A percentile compares a stretch with the other conserved stretches of the same genome.
phyloP scores from a whole-genome alignment of 2,329 filamentous ascomycete genomes.

The Colletotrichum simmondsii region DNA sequence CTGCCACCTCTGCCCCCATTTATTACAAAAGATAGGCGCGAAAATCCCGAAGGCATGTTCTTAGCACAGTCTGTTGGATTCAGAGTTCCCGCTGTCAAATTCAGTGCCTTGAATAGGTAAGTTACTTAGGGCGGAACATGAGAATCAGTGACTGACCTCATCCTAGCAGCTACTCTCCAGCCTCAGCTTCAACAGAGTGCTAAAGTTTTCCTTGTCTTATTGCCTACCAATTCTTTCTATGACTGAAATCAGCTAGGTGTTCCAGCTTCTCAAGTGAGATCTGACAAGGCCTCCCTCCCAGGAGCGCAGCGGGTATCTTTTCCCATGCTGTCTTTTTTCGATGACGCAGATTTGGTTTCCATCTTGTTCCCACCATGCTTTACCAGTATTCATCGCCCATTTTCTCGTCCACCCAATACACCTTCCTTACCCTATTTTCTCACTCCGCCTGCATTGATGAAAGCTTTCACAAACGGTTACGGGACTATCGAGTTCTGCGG shows the following conservation, averaged over 20 bases:
- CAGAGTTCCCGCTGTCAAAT: neutral
- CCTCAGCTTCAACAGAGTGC: neutral
- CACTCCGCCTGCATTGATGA: conserved; percentile 39
- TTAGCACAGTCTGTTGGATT: neutral
- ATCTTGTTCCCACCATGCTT: neutral
- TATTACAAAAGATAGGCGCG: neutral
- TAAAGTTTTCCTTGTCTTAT: neutral
- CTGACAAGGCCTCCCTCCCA: neutral
- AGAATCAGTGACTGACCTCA: neutral
- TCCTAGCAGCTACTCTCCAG: neutral
- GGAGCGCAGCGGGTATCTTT: neutral
- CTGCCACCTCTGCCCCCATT: neutral
- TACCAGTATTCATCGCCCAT: neutral
- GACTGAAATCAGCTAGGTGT: too few species aligned
- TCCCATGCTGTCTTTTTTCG: neutral
- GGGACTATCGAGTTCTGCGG: conserved; percentile 30
- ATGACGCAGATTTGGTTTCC: neutral
- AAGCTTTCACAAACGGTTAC: conserved; percentile 33
- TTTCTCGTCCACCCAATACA: neutral
- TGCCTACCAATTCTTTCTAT: neutral
- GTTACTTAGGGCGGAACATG: neutral
- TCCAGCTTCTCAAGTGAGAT: neutral
- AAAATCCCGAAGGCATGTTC: rapidly evolving
- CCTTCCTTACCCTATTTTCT: neutral
- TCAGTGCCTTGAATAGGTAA: neutral